Base-by-base conservation (phyloP, 176 grass and related monocot species). In the Saccharum officinarum region DNA sequence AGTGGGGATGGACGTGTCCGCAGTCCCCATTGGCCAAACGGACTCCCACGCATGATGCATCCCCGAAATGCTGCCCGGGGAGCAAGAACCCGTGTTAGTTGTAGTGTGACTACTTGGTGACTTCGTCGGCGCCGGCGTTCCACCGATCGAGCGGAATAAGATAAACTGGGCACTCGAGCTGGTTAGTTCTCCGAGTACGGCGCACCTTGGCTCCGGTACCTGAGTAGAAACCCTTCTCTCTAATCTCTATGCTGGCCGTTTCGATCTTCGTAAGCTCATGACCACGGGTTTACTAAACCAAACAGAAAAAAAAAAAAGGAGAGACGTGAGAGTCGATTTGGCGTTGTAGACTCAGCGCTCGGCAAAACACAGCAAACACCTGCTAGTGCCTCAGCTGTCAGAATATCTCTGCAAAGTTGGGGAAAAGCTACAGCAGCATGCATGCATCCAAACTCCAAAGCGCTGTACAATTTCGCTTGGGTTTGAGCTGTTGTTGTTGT, bases 61-160 rank as follows among this genome's bases (percentile, higher is more conserved):
- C 62, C 55, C 74, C 67, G 74, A 30, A 67, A 46, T 79, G 74
- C 38, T 86, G 80, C 74, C 59, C 88, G 59, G 74, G 84, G 59
- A 83, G 88, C 84, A 90, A 78, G 80, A 18, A 15, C 8, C 79
- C 88, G 79, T 86, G 88, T 86, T 82, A 10, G 65, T 36, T 18
- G 78, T 45, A 36, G 68, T 50, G 61, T 15, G 17, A 8, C 7
- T 2, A n/a, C 33, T 20, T n/a, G 3, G 75, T 33, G 71, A 12
- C 63, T 33, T 67, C 77, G 57, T 12, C 62, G 63, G 7, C 71
- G 71, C 3, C 14, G 71, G 7, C 23, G 71, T 49, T 71, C 78
- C 71, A 75, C 5, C 17, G 50, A 83, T 78, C n/a, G 42, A 60
- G 20, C 1, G 25, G 12, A 41, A 3, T 59, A 88, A 13, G n/a